phyloP scores from a whole-genome alignment of 805 yeast species.

The Blastobotrys attinorum region DNA sequence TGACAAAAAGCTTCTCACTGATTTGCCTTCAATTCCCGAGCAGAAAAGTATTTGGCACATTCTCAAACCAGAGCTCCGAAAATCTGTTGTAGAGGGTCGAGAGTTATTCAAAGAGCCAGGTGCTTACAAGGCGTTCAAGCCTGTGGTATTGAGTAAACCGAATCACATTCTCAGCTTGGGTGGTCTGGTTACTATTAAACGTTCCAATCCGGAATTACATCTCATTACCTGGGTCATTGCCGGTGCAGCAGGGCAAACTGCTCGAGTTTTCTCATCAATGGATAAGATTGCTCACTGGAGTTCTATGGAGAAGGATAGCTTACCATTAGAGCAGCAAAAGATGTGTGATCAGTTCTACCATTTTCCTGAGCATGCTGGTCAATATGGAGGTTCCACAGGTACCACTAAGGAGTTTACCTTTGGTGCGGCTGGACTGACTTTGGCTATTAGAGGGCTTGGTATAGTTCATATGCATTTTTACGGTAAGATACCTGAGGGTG shows the following conservation, averaged over 20 bases:
- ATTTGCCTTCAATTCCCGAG: conserved; percentile 30
- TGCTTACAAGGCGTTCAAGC: conserved; percentile 15
- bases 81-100: conserved; percentile 20
- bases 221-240: conserved; percentile 26
- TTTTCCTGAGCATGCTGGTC: background rate
- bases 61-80: conserved; percentile 15
- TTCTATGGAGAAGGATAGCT: background rate
- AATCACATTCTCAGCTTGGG: conserved; percentile 30
- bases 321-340: background rate
- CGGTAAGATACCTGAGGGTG: conserved; percentile 26
- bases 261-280: conserved; percentile 17
- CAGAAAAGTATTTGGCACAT: conserved; percentile 15
- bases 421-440: conserved; percentile 18
- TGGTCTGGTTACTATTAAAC: conserved; percentile 26
- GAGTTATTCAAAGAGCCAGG: conserved; percentile 18
- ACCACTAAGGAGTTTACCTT: no score
- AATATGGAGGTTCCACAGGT: conserved; percentile 10
- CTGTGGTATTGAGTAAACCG: conserved; percentile 17
- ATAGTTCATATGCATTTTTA: conserved; percentile 23
- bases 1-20: conserved; percentile 22
- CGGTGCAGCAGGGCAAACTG: conserved; percentile 19
- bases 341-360: background rate
- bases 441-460: conserved; percentile 29
- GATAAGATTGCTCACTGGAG: conserved; percentile 16
- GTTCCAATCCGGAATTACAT: conserved; percentile 10